phyloP scores from a whole-genome alignment of 208 protist genomes.

The Trypanosomatidae sp. region DNA sequence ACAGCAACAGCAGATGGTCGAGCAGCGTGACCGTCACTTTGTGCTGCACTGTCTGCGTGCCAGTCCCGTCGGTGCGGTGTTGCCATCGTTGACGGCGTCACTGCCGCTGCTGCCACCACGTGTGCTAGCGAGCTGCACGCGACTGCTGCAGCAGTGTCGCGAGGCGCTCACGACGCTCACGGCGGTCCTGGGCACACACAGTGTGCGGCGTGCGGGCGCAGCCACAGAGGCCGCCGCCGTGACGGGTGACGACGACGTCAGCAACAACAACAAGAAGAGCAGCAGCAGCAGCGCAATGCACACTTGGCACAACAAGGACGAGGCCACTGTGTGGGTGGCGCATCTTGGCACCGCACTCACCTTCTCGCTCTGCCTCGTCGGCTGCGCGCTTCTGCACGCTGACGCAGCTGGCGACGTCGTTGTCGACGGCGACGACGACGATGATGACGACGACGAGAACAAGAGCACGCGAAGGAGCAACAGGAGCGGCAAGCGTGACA shows the following conservation, averaged over 20 bases:
- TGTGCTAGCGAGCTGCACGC: slow-evolving; percentile 24
- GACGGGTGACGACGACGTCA: no score
- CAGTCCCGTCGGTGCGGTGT: slow-evolving; percentile 51
- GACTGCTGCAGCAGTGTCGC: slow-evolving; percentile 38
- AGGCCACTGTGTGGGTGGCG: slow-evolving; percentile 29
- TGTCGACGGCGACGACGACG: no score
- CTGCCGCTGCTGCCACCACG: slow-evolving; percentile 58
- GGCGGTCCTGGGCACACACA: slow-evolving; percentile 8
- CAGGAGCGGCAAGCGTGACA: no score
- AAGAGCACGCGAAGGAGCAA: no score
- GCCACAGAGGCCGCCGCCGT: no score
- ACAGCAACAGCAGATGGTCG: slow-evolving; percentile 22
- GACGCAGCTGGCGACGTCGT: no score
- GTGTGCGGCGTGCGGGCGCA: no score
- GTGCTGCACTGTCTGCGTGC: slow-evolving; percentile 37
- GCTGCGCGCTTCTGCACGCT: slow-evolving; percentile 43
- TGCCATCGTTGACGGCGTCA: slow-evolving; percentile 66
- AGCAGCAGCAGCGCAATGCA: no score
- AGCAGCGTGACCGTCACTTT: no score
- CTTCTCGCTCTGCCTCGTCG: slow-evolving; percentile 55
- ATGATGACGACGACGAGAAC: slow-evolving; percentile 6
- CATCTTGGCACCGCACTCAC: slow-evolving; percentile 53
- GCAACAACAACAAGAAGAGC: no score
- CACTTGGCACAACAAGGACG: no score
- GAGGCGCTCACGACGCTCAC: slow-evolving; percentile 49